These are phyloP conservation scores for Hemisphaericaspora lyxosophila DNA, from an alignment of 1,139 yeast species.

Conservation along the genomic window DNA sequence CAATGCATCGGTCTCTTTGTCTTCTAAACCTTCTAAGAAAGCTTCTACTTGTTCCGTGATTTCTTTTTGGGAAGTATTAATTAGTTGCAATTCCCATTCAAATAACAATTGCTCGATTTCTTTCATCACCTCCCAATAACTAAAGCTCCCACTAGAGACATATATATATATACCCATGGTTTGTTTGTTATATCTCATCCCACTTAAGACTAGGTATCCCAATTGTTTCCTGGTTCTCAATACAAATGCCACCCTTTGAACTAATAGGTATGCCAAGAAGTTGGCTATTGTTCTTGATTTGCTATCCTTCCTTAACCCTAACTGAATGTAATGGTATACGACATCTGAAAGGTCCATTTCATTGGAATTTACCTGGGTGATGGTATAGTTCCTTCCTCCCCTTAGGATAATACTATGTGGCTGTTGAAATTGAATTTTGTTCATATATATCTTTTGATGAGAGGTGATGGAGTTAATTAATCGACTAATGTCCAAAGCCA, in stretches of 20 bases:
- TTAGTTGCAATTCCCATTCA: constrained; percentile 31
- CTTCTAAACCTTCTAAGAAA: constrained; percentile 28
- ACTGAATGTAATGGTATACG: constrained; percentile 52
- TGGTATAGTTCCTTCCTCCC: constrained; percentile 33
- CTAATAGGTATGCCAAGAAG: constrained; percentile 45
- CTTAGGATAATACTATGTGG: constrained; percentile 33
- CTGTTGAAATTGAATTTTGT: constrained; percentile 3
- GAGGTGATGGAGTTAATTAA: constrained; percentile 16
- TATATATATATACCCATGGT: constrained; percentile 55
- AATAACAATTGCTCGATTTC: constrained; percentile 45
- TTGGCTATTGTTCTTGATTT: constrained; percentile 37
- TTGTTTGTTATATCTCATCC: constrained; percentile 48
- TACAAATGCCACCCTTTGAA: constrained; percentile 39
- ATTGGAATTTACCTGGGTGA: constrained; percentile 26
- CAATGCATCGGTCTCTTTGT: constrained; percentile 7
- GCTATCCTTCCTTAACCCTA: constrained; percentile 44
- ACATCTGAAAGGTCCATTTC: constrained; percentile 49
- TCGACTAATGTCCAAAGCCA: constrained; percentile 14
- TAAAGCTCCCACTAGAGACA: constrained; percentile 42
- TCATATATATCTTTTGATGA: constrained; percentile 12
- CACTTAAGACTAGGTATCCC: constrained; percentile 50
- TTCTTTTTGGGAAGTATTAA: constrained; percentile 24
- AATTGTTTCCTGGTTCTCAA: constrained; percentile 51
- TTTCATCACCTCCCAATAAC: constrained; percentile 34
- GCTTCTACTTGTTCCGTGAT: constrained; percentile 37